Base-by-base conservation (phyloP, 495 filamentous ascomycete species). In the Chaetomium tenue region DNA sequence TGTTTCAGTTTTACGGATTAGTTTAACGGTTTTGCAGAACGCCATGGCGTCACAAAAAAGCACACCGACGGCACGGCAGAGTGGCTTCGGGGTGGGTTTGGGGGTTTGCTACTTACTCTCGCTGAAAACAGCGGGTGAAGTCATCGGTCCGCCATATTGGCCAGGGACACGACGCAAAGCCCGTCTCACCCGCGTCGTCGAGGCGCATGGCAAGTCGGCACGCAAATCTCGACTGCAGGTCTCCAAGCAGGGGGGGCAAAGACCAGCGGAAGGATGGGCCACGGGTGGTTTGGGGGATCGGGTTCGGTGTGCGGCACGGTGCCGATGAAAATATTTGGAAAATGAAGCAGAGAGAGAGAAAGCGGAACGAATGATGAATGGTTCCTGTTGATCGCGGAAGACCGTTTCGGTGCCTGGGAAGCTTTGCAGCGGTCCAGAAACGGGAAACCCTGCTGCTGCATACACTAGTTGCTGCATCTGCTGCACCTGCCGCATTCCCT, bases 141-240 rank as follows among this genome's bases (percentile, higher is more conserved):
- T 98, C 95, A 77, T 98, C 94, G 64, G 83, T 78, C 69, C 80
- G 83, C 94, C 94, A 98, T 70, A 92, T 80, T 53, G 91, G 90
- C 74, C 86, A 86, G 69, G 84, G 74, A 76, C 94, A 98, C 70
- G 86, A 83, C 74, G 86, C 87, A 72, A 93, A 89, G 64, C 76
- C 75, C 79, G 79, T 79, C 20, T 66, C 67, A 57, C 54, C 60
- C 63, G 59, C 65, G 69, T 61, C 61, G 60, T 64, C 58, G 51
- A 39, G 65, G 63, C 65, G 63, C 60, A 60, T 64, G 53, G 52
- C 47, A 50, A 22, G 52, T 23, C 40, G 55, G 26, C 62, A 59
- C 42, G 63, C 47, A 48, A 33, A 48, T 48, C 48, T 54, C 50
- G 39, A 18, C 50, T 33, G 56, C 30, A 46, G 33, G 60, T 16